Base-by-base conservation (phyloP, 495 filamentous ascomycete genomes). In the Evansstolkia leycettana region DNA sequence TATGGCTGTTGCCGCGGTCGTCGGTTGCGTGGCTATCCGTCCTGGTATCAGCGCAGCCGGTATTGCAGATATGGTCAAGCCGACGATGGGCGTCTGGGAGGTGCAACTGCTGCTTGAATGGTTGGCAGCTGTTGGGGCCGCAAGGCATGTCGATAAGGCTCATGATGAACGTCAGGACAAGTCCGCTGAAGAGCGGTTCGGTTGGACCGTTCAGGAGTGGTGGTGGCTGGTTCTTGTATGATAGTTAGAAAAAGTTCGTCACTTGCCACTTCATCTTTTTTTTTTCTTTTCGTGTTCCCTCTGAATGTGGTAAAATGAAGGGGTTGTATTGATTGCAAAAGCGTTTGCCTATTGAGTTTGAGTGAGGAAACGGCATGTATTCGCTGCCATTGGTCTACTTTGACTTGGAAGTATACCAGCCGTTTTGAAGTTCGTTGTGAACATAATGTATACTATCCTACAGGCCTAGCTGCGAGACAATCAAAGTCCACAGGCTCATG, bases 81-180 rank as follows among this genome's bases (percentile, higher is more conserved):
- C 76, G 2, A 64, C 65, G 5, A 52, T 86, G 45, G 77, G 73
- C 34, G 54, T 59, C 20, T 86, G 83, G 69, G 84, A 90, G 57
- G 63, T 77, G 14, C 59, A 69, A 53, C 23, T 75, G 28, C 48
- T 86, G 27, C 39, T 87, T 34, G 64, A 68, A n/a, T 92, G 84
- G 84, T 47, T 73, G 36, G 54, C 53, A 27, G 36, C 58, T 18
- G 57, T 72, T 28, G 76, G 73, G 1, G 41, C 70, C 37, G 50
- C 58, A 36, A 37, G 38, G 11, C 40, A 38, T 17, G 52, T 44
- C 45, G 40, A 34, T 12, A 46, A 52, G 36, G 44, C 39, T 37
- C 55, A 51, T 31, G 40, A 51, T 13, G 51, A 57, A 5, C 14
- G 13, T 31, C 9, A 14, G 7, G 7, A 12, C 9, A 4, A 12